phyloP scores from a whole-genome alignment of 805 yeast species.

The Blastobotrys terrestris region DNA sequence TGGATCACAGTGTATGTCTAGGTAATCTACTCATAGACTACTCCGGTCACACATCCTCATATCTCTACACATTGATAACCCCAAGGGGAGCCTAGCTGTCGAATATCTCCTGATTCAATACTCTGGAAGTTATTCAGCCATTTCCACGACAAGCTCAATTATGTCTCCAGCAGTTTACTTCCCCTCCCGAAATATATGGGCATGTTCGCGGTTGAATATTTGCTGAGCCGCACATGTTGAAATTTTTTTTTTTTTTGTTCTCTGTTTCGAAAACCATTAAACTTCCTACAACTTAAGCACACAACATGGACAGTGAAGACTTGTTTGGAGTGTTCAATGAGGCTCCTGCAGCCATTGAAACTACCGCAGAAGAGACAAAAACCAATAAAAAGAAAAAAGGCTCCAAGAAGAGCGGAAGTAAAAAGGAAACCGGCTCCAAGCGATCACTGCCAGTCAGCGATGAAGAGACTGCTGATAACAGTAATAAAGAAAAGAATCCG shows the following conservation, averaged over 20 bases:
- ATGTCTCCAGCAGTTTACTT: too few relatives aligned
- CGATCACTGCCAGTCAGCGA: neutral
- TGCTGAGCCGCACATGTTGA: neutral
- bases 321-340: constrained; percentile 30
- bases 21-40: too few relatives aligned
- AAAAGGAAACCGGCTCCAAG: neutral
- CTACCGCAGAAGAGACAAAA: constrained; percentile 15
- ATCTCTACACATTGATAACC: too few relatives aligned
- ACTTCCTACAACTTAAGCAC: neutral
- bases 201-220: too few relatives aligned
- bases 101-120: too few relatives aligned
- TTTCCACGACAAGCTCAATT: too few relatives aligned
- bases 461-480: neutral
- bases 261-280: neutral
- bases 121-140: too few relatives aligned
- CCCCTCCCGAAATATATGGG: too few relatives aligned
- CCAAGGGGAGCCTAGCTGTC: too few relatives aligned
- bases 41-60: too few relatives aligned
- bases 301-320: constrained; percentile 22
- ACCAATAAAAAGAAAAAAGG: constrained; percentile 7
- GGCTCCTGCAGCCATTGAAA: constrained; percentile 13
- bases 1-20: too few relatives aligned
- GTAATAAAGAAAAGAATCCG: neutral
- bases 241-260: neutral
- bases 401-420: neutral